Evolutionary conservation across 148 eudicot species (phyloP), one percentile per base, ranked within the genome.

Genomic region (Talinum fruticosum): DNA sequence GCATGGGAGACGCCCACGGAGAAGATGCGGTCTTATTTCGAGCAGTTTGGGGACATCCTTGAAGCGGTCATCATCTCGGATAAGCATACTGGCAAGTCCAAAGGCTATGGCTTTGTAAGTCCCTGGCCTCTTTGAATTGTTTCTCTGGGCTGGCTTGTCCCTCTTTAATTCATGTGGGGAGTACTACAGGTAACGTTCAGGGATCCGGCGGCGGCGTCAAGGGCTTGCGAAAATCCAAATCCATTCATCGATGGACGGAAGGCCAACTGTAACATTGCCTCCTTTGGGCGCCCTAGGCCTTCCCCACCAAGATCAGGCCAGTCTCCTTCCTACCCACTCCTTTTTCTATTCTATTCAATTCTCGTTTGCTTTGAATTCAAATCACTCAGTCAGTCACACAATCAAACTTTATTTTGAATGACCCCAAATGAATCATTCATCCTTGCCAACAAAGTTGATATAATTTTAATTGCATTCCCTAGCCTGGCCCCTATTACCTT

Each of bases 41-140:
- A 90, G 67, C 98, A 90, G 51, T 94, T 92, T 45, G 98, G 98
- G 0, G 93, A 92, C 0, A 94, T 94, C 76, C 93, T 94, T 44
- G 98, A 94, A 80, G 97, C 97, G 30, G 97, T 94, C 4, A 88
- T 94, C 68, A 92, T 94, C 74, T 84, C 83, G 37, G 97, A 92
- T 82, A 92, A 90, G 87, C 83, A 79, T 75, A 92, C 98, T 28
- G 92, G 90, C 51, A 92, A 94, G 79, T 92, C 98, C 69, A 94
- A 94, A 82, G 98, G 98, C 80, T 94, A 94, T 69, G 98, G 98
- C 74, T 94, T 94, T 81, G 98, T 94, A 88, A 87, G 98, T 82
- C 47, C 47, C 47, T 41, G 12, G 12, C n/a, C n/a, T n/a, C n/a
- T n/a, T n/a, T 41, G 8, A 4, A 41, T 41, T 41, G 12, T 41